Base-by-base conservation (phyloP, 495 filamentous ascomycete genomes). In the Podospora sp. region DNA sequence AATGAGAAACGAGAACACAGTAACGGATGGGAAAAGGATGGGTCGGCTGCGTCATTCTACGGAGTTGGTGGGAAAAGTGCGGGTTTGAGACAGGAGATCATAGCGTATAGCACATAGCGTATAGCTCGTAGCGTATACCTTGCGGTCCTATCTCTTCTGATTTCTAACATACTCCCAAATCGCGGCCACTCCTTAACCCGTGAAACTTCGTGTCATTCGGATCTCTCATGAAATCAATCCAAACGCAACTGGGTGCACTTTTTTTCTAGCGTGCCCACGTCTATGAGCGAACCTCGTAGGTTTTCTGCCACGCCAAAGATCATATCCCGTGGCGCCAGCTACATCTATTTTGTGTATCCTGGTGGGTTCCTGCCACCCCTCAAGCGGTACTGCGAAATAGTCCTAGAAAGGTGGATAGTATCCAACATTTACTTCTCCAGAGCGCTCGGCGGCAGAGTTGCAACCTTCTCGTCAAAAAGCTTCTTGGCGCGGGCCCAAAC, bases 401-500 rank as follows among this genome's bases (percentile, higher is more conserved):
- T 65, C 49, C 25, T 58, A 9, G 12, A 55, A 12, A 55, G 51
- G 20, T 22, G n/a, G 12, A n/a, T 4, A 33, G 3, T 33, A 8
- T 33, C 4, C 29, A 33, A 33, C 29, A 8, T 8, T 27, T 73
- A 80, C 61, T 76, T 76, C 68, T 79, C 69, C 29, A 81, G 66
- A 8, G 78, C 79, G 53, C 73, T 77, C n/a, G 75, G 74, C 20
- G 92, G 90, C 68, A 97, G 77, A 29, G 87, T 90, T 22, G 86
- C 85, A 49, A 94, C 92, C 85, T 96, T 96, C 73, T 93, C 87
- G 58, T 91, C 78, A 81, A 95, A 97, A 65, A 96, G 81, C 76
- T 90, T 86, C 83, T 96, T 88, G 9, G 93, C 94, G 51, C 90
- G 85, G 65, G 83, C 80, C 94, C 94, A 98, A 4, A 97, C 94